Conservation (phyloP, 257 asterid genomes). For the Solanum tacnaense region DNA sequence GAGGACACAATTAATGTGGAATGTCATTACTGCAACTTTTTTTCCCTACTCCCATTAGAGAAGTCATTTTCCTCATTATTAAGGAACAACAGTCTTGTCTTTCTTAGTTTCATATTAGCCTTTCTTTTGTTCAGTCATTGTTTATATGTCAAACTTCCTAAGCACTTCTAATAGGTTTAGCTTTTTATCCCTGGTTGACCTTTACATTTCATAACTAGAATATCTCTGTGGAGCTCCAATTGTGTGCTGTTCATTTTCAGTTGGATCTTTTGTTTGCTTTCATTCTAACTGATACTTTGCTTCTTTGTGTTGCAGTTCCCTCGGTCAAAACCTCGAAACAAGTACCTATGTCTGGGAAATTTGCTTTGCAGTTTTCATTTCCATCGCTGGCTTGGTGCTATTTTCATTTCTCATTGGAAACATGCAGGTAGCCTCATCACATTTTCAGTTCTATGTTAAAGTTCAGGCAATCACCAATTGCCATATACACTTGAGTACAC, state of each 20-base stretch:
- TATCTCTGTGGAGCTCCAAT: neutral
- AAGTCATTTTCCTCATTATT: neutral
- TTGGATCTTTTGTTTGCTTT: neutral
- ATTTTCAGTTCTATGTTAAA: neutral
- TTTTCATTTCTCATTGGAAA: slow-evolving; percentile 93
- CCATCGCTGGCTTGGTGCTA: slow-evolving; percentile 91
- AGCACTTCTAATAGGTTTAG: neutral
- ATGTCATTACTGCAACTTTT: neutral
- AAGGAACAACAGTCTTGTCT: neutral
- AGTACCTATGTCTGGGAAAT: slow-evolving; percentile 93
- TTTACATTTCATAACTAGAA: neutral
- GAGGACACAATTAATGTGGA: neutral
- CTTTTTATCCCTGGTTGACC: neutral
- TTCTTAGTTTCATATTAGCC: neutral
- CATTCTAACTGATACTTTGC: neutral
- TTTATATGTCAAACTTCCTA: neutral
- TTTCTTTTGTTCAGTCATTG: neutral
- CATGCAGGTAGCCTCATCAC: slow-evolving; percentile 68
- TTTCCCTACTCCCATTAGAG: neutral
- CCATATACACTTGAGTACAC: neutral
- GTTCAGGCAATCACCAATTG: neutral
- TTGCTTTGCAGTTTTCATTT: slow-evolving; percentile 86
- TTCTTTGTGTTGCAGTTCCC: slow-evolving; percentile 52
- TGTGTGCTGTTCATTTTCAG: neutral
- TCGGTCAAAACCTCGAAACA: slow-evolving; percentile 93